A percentile compares a stretch with the other conserved stretches of the same genome.
phyloP scores from a whole-genome alignment of 257 asterid species.

The Solanum dulcamara region DNA sequence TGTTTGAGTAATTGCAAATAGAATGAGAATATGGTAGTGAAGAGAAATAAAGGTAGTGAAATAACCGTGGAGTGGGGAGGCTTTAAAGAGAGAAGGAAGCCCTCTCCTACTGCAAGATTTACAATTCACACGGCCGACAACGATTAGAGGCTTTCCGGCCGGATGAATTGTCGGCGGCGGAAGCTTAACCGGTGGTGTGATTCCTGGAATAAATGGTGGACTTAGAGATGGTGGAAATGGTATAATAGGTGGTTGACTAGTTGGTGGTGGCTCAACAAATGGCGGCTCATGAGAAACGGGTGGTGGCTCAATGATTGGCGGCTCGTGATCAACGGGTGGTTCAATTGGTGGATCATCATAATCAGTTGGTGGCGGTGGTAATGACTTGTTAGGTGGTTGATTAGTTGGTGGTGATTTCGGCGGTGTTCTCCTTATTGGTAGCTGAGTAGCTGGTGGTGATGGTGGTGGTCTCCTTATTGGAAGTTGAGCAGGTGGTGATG shows the following conservation, averaged over 20 bases:
- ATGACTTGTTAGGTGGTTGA: neutral
- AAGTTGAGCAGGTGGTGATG: neutral
- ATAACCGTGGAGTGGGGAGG: conserved; percentile 19
- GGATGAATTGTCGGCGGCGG: neutral
- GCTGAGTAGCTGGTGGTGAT: neutral
- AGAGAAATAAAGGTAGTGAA: neutral
- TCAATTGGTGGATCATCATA: neutral
- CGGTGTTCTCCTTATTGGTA: neutral
- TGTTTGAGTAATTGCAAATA: neutral
- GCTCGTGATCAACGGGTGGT: neutral
- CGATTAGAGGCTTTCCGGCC: neutral
- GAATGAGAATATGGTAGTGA: neutral
- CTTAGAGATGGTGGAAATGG: neutral
- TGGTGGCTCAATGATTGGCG: neutral
- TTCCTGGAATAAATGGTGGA: neutral
- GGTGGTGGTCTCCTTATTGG: neutral
- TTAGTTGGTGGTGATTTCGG: neutral
- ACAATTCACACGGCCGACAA: conserved; percentile 6
- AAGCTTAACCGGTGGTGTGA: neutral
- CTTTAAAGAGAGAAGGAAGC: conserved; percentile 4
- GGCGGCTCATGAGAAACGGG: neutral
- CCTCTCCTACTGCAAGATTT: conserved; percentile 28
- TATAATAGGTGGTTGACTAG: neutral
- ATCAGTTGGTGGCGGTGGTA: neutral
- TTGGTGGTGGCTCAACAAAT: neutral